Evolutionary conservation across 495 filamentous ascomycete genomes (phyloP), one percentile per base, ranked within the genome.

Genomic region (Aspergillus biplanus): DNA sequence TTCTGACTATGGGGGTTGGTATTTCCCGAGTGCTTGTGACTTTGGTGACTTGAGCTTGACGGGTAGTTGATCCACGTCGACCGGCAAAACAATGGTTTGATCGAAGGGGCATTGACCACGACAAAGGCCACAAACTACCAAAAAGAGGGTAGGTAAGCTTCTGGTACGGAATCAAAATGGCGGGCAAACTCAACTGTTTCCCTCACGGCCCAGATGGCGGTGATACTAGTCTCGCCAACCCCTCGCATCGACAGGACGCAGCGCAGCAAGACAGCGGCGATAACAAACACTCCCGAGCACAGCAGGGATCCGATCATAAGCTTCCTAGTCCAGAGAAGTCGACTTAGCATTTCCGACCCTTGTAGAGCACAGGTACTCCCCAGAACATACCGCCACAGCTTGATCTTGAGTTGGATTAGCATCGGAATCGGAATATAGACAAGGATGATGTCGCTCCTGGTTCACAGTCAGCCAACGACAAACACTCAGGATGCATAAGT

Each of bases 101-200:
- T 15, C 12, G 49, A 11, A 12, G 49, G 49, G 4, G 49, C 49
- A 52, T 52, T 52, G n/a, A 52, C 49, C 6, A 52, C 49, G 8
- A 52, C 21, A 11, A 52, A 27, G 5, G 49, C 49, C n/a, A 52
- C 49, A 31, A 52, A 52, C 49, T 52, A n/a, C n/a, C n/a, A n/a
- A n/a, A n/a, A n/a, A n/a, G n/a, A n/a, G n/a, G n/a, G n/a, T n/a
- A n/a, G n/a, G 13, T 39, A 39, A 39, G 21, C 21, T 27, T 27
- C 37, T 39, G 37, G 37, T 4, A 13, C 37, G 3, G 0, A 39
- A 39, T 1, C 37, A 8, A 7, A 39, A 8, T 7, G 7, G 4
- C 37, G 13, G 37, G 37, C 13, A 7, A 39, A 31, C 49, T 52
- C 31, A 52, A 52, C 49, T 11, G 49, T 52, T 52, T 52, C 49